phyloP scores from a whole-genome alignment of 2,329 filamentous ascomycete species.

The Colletotrichum abscissum region DNA sequence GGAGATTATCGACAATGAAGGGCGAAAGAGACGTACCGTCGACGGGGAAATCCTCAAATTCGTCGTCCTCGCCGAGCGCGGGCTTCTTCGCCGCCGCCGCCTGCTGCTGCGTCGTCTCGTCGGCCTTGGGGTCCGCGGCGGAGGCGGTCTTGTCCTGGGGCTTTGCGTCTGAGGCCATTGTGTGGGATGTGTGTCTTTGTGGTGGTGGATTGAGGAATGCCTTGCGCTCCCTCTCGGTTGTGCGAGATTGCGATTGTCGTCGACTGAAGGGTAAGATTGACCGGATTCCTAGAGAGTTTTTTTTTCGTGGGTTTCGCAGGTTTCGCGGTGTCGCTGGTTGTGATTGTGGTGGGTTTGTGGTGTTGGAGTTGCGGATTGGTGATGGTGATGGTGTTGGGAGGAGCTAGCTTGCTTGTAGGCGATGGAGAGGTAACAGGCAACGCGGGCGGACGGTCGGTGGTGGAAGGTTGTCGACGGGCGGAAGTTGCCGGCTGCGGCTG shows the following conservation, averaged over 20 bases:
- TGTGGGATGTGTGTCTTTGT: slow-evolving; percentile 6
- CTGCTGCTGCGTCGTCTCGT: slow-evolving; percentile 69
- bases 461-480: slow-evolving; percentile 30
- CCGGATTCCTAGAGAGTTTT: not conserved
- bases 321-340: not conserved
- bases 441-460: not conserved
- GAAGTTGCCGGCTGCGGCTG: slow-evolving; percentile 27
- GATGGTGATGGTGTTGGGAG: not conserved
- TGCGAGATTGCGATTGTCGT: not conserved
- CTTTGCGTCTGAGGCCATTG: slow-evolving; percentile 44
- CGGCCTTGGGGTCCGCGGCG: slow-evolving; percentile 54
- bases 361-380: slow-evolving; percentile 5
- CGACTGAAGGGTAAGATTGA: too few species aligned
- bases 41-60: slow-evolving; percentile 98
- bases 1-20: not conserved
- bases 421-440: not conserved
- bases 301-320: not conserved
- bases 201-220: not conserved
- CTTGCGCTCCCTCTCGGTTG: not conserved
- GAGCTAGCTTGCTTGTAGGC: not conserved
- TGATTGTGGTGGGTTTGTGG: not conserved
- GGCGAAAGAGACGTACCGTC: slow-evolving; percentile 73
- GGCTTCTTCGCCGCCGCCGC: slow-evolving; percentile 50
- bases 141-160: slow-evolving; percentile 42
- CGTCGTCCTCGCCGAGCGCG: slow-evolving; percentile 94